phyloP scores from a whole-genome alignment of 129 eudicot species.

The Flaveria bidentis region DNA sequence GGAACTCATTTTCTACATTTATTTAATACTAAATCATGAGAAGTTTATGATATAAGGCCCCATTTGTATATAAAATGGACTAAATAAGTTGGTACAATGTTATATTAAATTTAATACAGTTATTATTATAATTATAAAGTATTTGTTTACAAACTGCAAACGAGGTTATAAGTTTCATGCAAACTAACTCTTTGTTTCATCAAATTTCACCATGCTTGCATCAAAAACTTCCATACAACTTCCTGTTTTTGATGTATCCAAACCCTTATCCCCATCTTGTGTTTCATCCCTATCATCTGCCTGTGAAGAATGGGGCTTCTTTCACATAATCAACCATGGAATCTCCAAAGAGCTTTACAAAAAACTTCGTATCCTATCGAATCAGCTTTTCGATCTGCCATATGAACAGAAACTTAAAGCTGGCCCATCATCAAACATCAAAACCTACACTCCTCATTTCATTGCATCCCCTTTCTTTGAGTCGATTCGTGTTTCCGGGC shows the following conservation, averaged over 20 bases:
- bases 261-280: slow-evolving; percentile 51
- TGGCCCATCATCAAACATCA: slow-evolving; percentile 66
- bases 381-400: slow-evolving; percentile 64
- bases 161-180: slow-evolving; percentile 36
- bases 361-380: slow-evolving; percentile 49
- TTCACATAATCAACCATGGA: slow-evolving; percentile 87
- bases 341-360: slow-evolving; percentile 66
- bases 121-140: slow-evolving; percentile 22
- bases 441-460: slow-evolving; percentile 85
- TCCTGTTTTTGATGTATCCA: slow-evolving; percentile 72
- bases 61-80: neutral
- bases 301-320: slow-evolving; percentile 94
- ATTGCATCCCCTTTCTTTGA: slow-evolving; percentile 93
- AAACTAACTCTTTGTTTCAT: slow-evolving; percentile 16
- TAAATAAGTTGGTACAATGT: slow-evolving; percentile 21
- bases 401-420: slow-evolving; percentile 62
- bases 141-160: slow-evolving; percentile 29
- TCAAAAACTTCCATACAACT: slow-evolving; percentile 60
- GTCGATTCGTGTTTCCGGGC: slow-evolving; percentile 84
- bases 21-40: neutral
- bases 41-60: slow-evolving; percentile 1
- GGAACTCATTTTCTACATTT: neutral
- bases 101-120: slow-evolving; percentile 24
- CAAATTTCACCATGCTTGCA: slow-evolving; percentile 49
- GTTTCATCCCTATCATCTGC: slow-evolving; percentile 61